Evolutionary conservation across 305 asterid genomes (phyloP).

Genomic region (Rubia tinctorum): DNA sequence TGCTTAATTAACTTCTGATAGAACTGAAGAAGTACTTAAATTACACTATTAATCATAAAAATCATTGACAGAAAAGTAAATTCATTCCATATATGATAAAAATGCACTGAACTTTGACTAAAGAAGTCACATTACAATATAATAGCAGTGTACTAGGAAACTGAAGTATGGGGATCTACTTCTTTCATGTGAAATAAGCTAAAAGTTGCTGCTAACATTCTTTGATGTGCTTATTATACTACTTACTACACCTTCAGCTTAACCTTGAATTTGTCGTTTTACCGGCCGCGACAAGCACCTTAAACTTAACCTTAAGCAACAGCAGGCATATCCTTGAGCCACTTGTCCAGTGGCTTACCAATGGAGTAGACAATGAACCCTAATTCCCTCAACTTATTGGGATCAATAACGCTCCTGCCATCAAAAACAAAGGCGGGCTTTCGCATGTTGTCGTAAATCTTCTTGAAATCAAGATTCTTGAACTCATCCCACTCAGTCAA

Average conservation of each 20-base stretch:
- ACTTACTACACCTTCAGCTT: not conserved
- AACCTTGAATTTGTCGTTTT: not conserved
- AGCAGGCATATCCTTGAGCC: constrained; percentile 49
- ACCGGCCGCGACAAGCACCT: not conserved
- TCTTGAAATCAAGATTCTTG: constrained; percentile 23
- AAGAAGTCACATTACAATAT: not conserved
- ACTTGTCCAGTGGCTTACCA: constrained; percentile 52
- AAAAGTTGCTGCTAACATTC: not conserved
- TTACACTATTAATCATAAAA: not conserved
- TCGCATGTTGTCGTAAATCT: constrained; percentile 26
- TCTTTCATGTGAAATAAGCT: not conserved
- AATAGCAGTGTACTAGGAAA: not conserved
- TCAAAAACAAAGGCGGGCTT: constrained; percentile 37
- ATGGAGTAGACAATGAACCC: constrained; percentile 37
- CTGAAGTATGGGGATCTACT: not conserved
- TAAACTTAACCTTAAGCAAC: constrained; percentile 16
- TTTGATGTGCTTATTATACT: not conserved
- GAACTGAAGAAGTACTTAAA: too few relatives aligned
- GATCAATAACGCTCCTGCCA: constrained; percentile 26
- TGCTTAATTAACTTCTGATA: too few relatives aligned
- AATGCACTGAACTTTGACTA: not conserved
- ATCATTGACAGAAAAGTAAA: not conserved
- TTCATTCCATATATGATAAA: not conserved
- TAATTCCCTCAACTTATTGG: constrained; percentile 26
- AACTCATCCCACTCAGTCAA: constrained; percentile 33